Base-by-base conservation (phyloP, 176 grass and related monocot genomes). In the Musa acuminata region DNA sequence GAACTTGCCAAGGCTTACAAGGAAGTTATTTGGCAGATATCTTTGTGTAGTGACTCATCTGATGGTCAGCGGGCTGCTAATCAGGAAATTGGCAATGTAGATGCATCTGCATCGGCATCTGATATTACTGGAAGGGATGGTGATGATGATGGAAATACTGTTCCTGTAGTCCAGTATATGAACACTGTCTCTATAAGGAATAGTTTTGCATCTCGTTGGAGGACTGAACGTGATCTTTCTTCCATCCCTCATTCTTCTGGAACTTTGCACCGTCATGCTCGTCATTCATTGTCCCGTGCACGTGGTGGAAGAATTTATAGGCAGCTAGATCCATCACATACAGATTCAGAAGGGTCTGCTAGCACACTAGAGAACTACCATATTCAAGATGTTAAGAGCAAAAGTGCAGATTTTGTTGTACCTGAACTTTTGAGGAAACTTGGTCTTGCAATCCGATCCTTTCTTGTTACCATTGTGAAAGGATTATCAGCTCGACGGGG, bases 1-100 rank as follows among this genome's bases (percentile, higher is more conserved):
- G 85, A 90, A 67, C 69, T 94, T 52, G 83, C 80, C 1, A 86
- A 80, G 67, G 83, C 87, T 78, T 94, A 94, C 79, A 83, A 78
- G 16, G 91, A 90, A 73, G 72, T 83, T 16, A 81, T 81, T 54
- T 94, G 91, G 91, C 91, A 94, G 67, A 79, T 83, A 54, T 90
- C 87, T 54, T 86, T 90, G 54, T 74, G 82, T 75, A 76, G 66
- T 73, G 85, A 87, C 76, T 71, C 83, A 13, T 85, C 80, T 58
- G 52, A 78, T 71, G 69, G 75, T 57, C 74, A 93, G 69, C 79
- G 81, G 69, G 22, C 11, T 82, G 25, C 62, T 66, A 52, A 72
- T 71, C 74, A 82, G 73, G 74, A 87, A 53, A 68, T 77, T 82
- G 78, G 84, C 76, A 75, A 75, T 82, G 60, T 72, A 63, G 87